These are phyloP conservation scores for Quercus alba DNA, from an alignment of 306 rosid species.

Conservation along the genomic window DNA sequence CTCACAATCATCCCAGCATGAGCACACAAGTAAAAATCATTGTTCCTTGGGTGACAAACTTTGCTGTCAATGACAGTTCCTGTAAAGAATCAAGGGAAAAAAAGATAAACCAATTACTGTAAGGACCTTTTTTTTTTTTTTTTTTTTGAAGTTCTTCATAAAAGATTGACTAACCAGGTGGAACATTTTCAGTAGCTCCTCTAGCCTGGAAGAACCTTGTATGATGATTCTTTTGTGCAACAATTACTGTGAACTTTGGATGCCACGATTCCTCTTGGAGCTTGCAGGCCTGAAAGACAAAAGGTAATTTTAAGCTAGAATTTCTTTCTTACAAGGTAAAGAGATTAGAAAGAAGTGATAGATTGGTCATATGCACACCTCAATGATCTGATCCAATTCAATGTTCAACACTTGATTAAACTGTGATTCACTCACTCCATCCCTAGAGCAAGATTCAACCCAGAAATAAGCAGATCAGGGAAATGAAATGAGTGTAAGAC, in stretches of 20 bases:
- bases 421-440: conserved; percentile 46
- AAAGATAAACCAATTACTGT: neutral
- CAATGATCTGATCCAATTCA: conserved; percentile 31
- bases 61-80: conserved; percentile 37
- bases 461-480: neutral
- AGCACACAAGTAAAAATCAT: conserved; percentile 44
- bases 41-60: conserved; percentile 29
- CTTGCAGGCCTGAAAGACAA: conserved; percentile 32
- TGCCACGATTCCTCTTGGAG: conserved; percentile 21
- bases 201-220: conserved; percentile 31
- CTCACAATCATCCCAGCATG: conserved; percentile 40
- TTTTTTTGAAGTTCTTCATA: neutral
- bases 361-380: conserved; percentile 16
- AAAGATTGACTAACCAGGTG: conserved; percentile 26
- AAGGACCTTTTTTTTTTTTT: neutral
- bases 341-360: neutral
- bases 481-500: neutral
- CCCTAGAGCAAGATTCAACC: conserved; percentile 18
- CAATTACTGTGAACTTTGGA: conserved; percentile 40
- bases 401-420: conserved; percentile 37
- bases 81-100: conserved; percentile 1
- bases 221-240: conserved; percentile 40
- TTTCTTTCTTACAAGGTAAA: neutral
- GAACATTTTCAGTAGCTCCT: conserved; percentile 21
- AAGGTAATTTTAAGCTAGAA: neutral